Conservation (phyloP, 495 filamentous ascomycete genomes). For the Lasiosphaeriaceae sp. region DNA sequence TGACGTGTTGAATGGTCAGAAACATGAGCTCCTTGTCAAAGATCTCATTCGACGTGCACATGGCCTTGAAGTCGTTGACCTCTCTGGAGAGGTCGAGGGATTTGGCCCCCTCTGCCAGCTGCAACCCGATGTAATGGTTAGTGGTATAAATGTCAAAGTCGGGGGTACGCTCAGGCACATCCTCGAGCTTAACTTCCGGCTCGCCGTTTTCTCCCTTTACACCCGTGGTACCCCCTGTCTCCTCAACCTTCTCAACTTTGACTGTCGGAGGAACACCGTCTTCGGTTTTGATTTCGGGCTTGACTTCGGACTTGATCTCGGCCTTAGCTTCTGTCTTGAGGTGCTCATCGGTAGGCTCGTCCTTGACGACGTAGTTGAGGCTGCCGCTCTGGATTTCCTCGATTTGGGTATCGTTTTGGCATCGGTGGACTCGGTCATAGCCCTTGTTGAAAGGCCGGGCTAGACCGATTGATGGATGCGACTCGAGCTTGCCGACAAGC, state of each 20-base stretch:
- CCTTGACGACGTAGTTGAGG: slow-evolving; percentile 59
- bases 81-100: slow-evolving; percentile 67
- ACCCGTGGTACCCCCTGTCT: slow-evolving; percentile 1
- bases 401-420: slow-evolving; percentile 66
- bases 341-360: slow-evolving; percentile 51
- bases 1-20: slow-evolving; percentile 67
- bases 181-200: slow-evolving; percentile 17
- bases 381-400: slow-evolving; percentile 66
- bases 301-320: slow-evolving; percentile 42
- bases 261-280: slow-evolving; percentile 5
- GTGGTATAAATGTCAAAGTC: slow-evolving; percentile 25
- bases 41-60: slow-evolving; percentile 61
- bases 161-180: slow-evolving; percentile 20
- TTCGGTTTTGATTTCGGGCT: slow-evolving; percentile 30
- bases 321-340: slow-evolving; percentile 26
- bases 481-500: slow-evolving; percentile 76
- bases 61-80: slow-evolving; percentile 68
- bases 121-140: slow-evolving; percentile 34
- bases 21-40: slow-evolving; percentile 58
- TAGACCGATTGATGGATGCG: slow-evolving; percentile 66
- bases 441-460: slow-evolving; percentile 92
- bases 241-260: slow-evolving; percentile 22
- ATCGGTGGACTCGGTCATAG: slow-evolving; percentile 74
- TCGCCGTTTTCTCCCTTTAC: slow-evolving; percentile 20
- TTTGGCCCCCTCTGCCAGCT: slow-evolving; percentile 44